Conservation (phyloP, 345 rosid genomes). For the Rhodamnia argentea region DNA sequence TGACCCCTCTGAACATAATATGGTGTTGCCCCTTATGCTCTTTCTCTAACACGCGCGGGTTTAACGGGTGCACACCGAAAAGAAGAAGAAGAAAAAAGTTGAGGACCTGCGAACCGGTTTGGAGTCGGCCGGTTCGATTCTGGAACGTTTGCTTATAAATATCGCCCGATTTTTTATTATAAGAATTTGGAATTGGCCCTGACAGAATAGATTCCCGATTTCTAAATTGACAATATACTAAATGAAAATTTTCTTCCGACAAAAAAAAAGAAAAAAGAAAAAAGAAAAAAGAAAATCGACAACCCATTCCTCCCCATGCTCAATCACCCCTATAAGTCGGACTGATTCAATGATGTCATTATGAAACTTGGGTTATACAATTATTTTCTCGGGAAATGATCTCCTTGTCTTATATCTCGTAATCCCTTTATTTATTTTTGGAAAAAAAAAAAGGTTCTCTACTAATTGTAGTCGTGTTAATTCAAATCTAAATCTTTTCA, state of each 20-base stretch:
- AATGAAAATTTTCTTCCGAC: too few species aligned
- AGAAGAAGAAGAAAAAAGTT: not conserved
- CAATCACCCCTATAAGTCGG: not conserved
- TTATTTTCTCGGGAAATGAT: not conserved
- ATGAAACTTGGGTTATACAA: not conserved
- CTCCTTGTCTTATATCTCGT: not conserved
- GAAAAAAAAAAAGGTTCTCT: too few species aligned
- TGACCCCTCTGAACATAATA: not conserved
- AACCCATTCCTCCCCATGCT: not conserved
- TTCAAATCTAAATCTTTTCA: too few species aligned
- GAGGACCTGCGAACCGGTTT: not conserved
- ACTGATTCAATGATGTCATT: not conserved
- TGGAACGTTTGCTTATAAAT: not conserved
- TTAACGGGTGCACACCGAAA: not conserved
- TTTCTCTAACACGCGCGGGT: not conserved
- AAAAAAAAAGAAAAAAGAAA: too few species aligned
- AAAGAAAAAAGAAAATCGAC: too few species aligned
- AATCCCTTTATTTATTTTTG: not conserved
- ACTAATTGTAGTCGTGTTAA: too few species aligned
- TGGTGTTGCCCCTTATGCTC: not conserved
- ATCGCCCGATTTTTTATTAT: not conserved
- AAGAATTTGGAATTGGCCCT: not conserved
- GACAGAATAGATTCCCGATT: not conserved
- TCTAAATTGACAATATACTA: not conserved
- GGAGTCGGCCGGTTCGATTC: not conserved